Percentiles rank a stretch among this genome's conserved stretches.
These are phyloP conservation scores for Penicillium sp. DNA, from an alignment of 2,329 filamentous ascomycete species.

Conservation along the genomic window DNA sequence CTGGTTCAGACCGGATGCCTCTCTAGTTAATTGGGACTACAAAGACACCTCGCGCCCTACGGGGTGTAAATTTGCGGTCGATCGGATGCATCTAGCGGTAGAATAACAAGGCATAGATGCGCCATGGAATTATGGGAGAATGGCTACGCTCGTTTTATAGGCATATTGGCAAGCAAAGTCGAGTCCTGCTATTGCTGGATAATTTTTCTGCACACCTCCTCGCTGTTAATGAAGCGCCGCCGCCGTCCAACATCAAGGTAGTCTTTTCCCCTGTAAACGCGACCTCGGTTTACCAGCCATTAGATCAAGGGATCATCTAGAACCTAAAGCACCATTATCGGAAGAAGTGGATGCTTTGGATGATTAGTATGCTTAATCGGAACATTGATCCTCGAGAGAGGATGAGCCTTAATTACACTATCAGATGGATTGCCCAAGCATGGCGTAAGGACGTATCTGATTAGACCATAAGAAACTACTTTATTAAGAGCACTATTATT, in stretches of 20 bases:
- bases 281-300: conserved; percentile 11
- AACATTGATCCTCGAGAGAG: not conserved
- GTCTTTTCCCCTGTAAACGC: conserved; percentile 7
- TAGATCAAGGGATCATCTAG: conserved; percentile 14
- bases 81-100: conserved; percentile 15
- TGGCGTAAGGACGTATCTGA: not conserved
- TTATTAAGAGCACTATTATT: not conserved
- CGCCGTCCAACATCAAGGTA: no score
- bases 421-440: not conserved
- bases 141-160: conserved; percentile 8
- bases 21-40: no score
- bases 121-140: conserved; percentile 12
- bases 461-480: conserved; percentile 3
- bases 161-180: conserved; percentile 1
- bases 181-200: conserved; percentile 18
- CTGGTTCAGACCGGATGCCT: not conserved
- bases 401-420: conserved; percentile 6
- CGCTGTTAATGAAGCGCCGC: not conserved
- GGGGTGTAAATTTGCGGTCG: conserved; percentile 21
- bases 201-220: conserved; percentile 14
- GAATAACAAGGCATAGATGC: conserved; percentile 19
- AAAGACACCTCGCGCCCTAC: no score
- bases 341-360: conserved; percentile 5
- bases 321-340: conserved; percentile 9
- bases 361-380: conserved; percentile 2